Base-by-base conservation (phyloP, 768 basidiomycete genomes). In the Leucosporidium scottii region DNA sequence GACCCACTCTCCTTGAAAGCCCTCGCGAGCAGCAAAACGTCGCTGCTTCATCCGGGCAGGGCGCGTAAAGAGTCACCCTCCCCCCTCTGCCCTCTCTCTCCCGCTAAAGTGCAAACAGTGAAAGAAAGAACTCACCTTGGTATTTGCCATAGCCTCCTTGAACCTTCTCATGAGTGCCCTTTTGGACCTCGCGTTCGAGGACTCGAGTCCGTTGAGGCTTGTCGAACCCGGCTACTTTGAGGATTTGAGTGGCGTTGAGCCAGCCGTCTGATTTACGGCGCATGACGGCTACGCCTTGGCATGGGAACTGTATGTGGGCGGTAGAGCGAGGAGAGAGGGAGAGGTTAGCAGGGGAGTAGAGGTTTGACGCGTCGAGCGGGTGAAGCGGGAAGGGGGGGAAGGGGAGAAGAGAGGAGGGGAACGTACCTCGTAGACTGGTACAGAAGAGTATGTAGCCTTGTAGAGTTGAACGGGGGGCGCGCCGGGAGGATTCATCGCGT, bases 61-160 rank as follows among this genome's bases (percentile, higher is more conserved):
- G n/a, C n/a, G n/a, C n/a, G n/a, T n/a, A n/a, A n/a, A n/a, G n/a
- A n/a, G n/a, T n/a, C n/a, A n/a, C n/a, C n/a, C n/a, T n/a, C n/a
- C n/a, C n/a, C n/a, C n/a, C n/a, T n/a, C n/a, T n/a, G n/a, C n/a
- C n/a, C 28, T 30, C 25, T 28, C 5, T 21, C 54, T 17, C 49
- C 49, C 6, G 4, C 6, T 20, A n/a, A 5, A n/a, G 15, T 50
- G 49, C 15, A 5, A 28, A 6, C 1, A 18, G 20, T 27, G 44
- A 28, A 15, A n/a, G 1, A 0, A 27, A 50, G 53, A 59, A 75
- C 84, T 70, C 60, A 93, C 96, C 96, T 83, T 99, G 96, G 77
- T 98, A 98, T 80, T 99, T 99, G 73, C 96, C 96, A 78, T 98
- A 99, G 3, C 96, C 96, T 28, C 96, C 96, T 78, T 99, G 96